Base-by-base conservation (phyloP, 2,329 filamentous ascomycete species). In the Scorias spongiosa region DNA sequence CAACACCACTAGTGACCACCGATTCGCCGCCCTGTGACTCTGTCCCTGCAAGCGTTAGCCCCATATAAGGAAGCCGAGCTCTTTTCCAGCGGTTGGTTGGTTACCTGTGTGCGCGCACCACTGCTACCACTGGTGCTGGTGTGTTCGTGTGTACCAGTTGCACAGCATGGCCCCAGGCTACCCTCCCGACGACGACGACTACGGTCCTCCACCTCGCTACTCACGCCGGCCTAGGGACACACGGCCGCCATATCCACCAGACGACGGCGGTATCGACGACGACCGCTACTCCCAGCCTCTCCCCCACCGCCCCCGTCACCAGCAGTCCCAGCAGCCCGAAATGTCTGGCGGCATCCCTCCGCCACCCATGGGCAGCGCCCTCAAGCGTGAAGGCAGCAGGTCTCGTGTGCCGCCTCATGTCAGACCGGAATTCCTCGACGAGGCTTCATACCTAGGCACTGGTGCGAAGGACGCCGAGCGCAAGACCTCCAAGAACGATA, bases 351-450 rank as follows among this genome's bases (percentile, higher is more conserved):
- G 51, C 39, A 45, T 58, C 9, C 57, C 57, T 29, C 52, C 56
- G 15, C 58, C 58, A 26, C 57, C 58, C 17, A 48, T 60, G 40
- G 57, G 57, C 44, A 55, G 54, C 34, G 57, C 57, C n/a, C 41
- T 59, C 42, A 59, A 58, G 44, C 51, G 57, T 36, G 53, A 57
- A 43, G 57, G 56, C 48, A 54, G 52, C 48, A 54, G 57, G 39
- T 54, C 45, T 45, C 54, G 57, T 40, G 47, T 58, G 9, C 41
- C 48, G 20, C 54, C 54, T 5, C 44, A 60, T 46, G 38, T 54
- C 15, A 47, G 51, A 11, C 57, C 58, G 30, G 55, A 59, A 18
- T 61, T 61, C 39, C 54, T 53, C 17, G 58, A 60, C 49, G 57
- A 59, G 45, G 56, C 55, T 12, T 59, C 57, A 4, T 57, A 54